Conservation (phyloP, 2,329 filamentous ascomycete genomes). For the Lomentospora prolificans region DNA sequence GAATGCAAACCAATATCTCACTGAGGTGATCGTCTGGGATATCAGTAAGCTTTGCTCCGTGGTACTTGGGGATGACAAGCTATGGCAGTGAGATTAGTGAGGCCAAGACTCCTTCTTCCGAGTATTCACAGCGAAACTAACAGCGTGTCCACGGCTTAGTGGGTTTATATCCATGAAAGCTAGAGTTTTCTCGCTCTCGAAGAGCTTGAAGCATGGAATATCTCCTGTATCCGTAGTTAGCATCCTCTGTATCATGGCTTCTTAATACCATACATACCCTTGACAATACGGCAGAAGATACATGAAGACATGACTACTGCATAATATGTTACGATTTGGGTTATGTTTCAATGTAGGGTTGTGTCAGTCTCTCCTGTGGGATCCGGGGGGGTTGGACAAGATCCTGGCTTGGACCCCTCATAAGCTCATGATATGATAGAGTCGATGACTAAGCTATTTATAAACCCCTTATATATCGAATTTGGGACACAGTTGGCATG, state of each 20-base stretch:
- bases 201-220: constrained; percentile 93
- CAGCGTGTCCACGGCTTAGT: constrained; percentile 78
- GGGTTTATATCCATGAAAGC: constrained; percentile 97
- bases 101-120: no score
- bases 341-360: background rate
- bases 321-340: background rate
- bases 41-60: constrained; percentile 84
- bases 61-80: constrained; percentile 94
- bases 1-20: constrained; percentile 62
- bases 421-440: background rate
- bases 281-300: constrained; percentile 98
- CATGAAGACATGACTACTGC: constrained; percentile 39
- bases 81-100: constrained; percentile 22
- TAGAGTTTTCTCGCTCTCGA: constrained; percentile 84
- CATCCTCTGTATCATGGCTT: background rate
- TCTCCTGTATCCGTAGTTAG: constrained; percentile 51
- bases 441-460: background rate
- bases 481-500: constrained; percentile 18
- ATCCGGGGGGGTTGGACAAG: background rate
- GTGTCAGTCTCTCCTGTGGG: background rate
- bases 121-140: constrained; percentile 32
- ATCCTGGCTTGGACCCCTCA: background rate
- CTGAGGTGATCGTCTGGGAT: constrained; percentile 80
- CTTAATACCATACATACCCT: constrained; percentile 43
- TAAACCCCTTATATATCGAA: constrained; percentile 8